Percentiles rank a stretch among this genome's conserved stretches.
Evolutionary conservation across 495 filamentous ascomycete genomes (phyloP).

Genomic region (Trichodelitschia bisporula): DNA sequence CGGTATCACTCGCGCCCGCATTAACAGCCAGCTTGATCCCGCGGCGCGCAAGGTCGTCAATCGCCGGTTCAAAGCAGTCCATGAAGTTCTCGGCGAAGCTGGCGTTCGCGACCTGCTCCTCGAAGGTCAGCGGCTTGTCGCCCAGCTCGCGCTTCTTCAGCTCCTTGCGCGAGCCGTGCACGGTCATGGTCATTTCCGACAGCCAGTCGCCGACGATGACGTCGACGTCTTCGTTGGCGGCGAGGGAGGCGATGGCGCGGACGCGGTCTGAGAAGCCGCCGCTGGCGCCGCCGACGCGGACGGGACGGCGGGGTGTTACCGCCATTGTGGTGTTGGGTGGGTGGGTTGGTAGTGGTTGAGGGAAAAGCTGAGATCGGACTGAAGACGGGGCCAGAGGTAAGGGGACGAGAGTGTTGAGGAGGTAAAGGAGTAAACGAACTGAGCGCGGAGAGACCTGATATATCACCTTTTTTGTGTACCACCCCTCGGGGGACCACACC

Average conservation of each 20-base stretch:
- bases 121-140: constrained; percentile 3
- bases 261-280: constrained; percentile 15
- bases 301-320: too few species aligned
- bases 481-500: too few species aligned
- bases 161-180: constrained; percentile 8
- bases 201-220: constrained; percentile 5
- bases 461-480: too few species aligned
- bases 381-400: too few species aligned
- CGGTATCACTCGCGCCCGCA: constrained; percentile 6
- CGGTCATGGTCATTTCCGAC: constrained; percentile 11
- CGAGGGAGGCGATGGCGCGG: constrained; percentile 11
- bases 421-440: too few species aligned
- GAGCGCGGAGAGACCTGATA: too few species aligned
- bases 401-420: too few species aligned
- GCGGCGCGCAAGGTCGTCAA: constrained; percentile 5
- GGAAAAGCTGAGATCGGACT: too few species aligned
- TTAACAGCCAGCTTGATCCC: constrained; percentile 8
- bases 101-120: constrained; percentile 6
- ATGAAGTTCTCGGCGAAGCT: constrained; percentile 7
- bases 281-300: constrained; percentile 13
- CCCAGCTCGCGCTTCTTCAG: constrained; percentile 3
- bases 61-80: constrained; percentile 8
- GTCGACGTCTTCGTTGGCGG: constrained; percentile 5
- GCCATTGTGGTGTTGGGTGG: too few species aligned
- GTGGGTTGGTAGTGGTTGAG: too few species aligned